Base-by-base conservation (phyloP, 495 filamentous ascomycete genomes). In the Niebla homalea region DNA sequence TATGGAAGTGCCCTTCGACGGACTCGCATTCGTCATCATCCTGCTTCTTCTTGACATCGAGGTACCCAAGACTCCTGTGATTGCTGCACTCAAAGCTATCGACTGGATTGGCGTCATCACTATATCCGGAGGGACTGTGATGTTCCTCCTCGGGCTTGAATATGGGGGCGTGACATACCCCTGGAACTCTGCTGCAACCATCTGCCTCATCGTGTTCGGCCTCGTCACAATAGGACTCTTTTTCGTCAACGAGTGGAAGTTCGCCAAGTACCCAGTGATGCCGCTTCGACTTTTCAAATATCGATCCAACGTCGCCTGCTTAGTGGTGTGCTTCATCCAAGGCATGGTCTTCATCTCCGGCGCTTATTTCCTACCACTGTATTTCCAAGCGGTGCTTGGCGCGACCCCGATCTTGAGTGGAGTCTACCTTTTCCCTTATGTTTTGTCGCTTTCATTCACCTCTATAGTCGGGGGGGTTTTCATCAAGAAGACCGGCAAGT, bases 381-480 rank as follows among this genome's bases (percentile, higher is more conserved):
- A 73, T 57, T 70, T 75, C 40, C 75, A 79, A 58, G 56, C 58
- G 3, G 84, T 87, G 12, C 76, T 89, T 6, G 79, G 84, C 3
- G 78, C 79, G 11, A 68, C 73, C 12, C 85, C 88, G 0, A 76
- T 94, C 51, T 62, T 85, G 5, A 84, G 80, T 26, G 89, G 88
- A 26, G 80, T 93, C 37, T 88, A 88, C 61, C 68, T 88, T 18
- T 73, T 94, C 10, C 84, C 88, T 3, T 80, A 81, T 54, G 84
- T 81, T 15, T 58, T 93, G 45, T 70, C 78, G 1, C 73, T 93
- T 14, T 85, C 85, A 19, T 36, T 86, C 54, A 58, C 70, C 19
- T 85, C 84, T n/a, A 77, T 72, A 7, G 55, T 53, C 1, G 80
- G 77, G 0, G 89, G 88, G 26, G 57, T 84, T 48, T 66, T 80